A percentile compares a stretch with the other conserved stretches of the same genome.
Conservation (phyloP, 2,329 filamentous ascomycete genomes). For the Trichoderma pleuroti region DNA sequence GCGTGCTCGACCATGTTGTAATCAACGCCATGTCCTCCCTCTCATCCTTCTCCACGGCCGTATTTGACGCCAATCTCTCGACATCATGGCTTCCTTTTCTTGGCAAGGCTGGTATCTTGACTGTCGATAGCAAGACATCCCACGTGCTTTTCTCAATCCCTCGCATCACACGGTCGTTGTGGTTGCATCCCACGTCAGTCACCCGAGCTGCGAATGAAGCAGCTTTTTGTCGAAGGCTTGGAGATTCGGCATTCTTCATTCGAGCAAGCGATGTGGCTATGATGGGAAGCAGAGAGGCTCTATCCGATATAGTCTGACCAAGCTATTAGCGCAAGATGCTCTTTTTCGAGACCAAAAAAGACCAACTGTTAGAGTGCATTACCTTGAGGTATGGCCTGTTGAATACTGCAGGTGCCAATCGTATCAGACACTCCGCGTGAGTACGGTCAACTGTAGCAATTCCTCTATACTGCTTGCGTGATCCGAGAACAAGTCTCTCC, state of each 20-base stretch:
- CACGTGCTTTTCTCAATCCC: conserved; percentile 25
- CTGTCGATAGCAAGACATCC: conserved; percentile 26
- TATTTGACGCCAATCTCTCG: not conserved
- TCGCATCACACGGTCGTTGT: not conserved
- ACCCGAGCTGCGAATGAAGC: conserved; percentile 1
- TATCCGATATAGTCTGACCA: conserved; percentile 27
- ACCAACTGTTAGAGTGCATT: not conserved
- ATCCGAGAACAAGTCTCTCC: conserved; percentile 29
- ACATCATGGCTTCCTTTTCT: not conserved
- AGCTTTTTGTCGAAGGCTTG: conserved; percentile 31
- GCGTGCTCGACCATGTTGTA: not conserved
- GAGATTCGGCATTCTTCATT: conserved; percentile 36
- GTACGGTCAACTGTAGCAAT: conserved; percentile 23
- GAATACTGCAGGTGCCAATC: conserved; percentile 36
- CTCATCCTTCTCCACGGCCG: not conserved
- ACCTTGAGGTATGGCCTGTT: conserved; percentile 36
- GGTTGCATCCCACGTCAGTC: not conserved
- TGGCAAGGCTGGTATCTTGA: conserved; percentile 16
- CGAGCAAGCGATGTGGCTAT: conserved; percentile 33
- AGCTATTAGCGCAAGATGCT: conserved; percentile 7
- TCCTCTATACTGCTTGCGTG: conserved; percentile 23
- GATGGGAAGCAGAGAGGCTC: conserved; percentile 27
- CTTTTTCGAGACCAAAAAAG: not conserved
- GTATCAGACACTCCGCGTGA: conserved; percentile 25
- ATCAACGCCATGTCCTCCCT: not conserved